Evolutionary conservation across 164 flowering plant species (phyloP), one percentile per base, ranked within the genome.

Genomic region (Liquidambar formosana): DNA sequence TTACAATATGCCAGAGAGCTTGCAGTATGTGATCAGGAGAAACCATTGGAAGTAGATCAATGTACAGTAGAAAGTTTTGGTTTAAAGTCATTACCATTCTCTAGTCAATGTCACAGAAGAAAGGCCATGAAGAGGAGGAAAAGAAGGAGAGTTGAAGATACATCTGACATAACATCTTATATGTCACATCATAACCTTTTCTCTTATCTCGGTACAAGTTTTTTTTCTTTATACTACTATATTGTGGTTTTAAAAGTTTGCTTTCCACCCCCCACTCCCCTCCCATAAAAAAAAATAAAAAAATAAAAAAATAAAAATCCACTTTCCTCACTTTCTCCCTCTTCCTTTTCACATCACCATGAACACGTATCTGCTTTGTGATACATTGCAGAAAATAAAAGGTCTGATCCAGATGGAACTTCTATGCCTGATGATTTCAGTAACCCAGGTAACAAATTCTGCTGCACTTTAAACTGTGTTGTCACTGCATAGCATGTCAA

Each of bases 131-230:
- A 85, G 73, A 88, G 97, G 81, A 85, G 86, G 77, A 91, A 80
- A 68, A 79, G 97, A 68, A 89, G 80, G 80, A 86, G 78, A 83
- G 73, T 84, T 21, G 99, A 95, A 82, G 88, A 85, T 11, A 75
- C 79, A 27, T 61, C 71, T 52, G 93, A 88, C 76, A 26, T 85
- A 25, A 25, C 79, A 48, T 80, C 89, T 3, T 91, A 83, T 69
- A 85, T 90, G 85, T 76, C 86, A n/a, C 75, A 69, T n/a, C 97
- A 94, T 80, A 80, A 75, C 67, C 79, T 94, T 51, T 94, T 92
- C 73, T 86, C 97, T 18, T 85, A 87, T 77, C 75, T 81, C 64
- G 99, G 99, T 94, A 84, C 41, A 18, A 49, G n/a, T 62, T 75
- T 8, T 48, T 41, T 49, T 56, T 71, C 63, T 28, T 47, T 62